phyloP scores from a whole-genome alignment of 768 basidiomycete genomes.

The Cystofilobasidium bisporidii region DNA sequence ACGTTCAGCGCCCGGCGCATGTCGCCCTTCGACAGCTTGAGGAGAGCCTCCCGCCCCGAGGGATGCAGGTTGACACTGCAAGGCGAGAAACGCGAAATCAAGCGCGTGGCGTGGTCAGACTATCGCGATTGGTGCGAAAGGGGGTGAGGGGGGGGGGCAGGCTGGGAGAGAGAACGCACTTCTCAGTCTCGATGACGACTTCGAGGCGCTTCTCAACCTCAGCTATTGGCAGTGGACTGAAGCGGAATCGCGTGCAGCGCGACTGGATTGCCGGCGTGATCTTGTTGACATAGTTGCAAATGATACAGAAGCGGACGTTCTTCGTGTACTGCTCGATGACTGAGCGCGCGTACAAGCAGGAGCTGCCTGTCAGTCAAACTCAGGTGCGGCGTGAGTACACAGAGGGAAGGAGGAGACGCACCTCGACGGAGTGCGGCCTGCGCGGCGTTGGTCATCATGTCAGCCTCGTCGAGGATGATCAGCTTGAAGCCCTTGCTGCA shows the following conservation, averaged over 20 bases:
- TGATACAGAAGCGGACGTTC: conserved; percentile 98
- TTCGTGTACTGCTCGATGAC: conserved; percentile 98
- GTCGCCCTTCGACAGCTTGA: conserved; percentile 92
- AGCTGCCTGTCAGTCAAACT: too few relatives aligned
- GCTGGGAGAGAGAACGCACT: conserved; percentile 47
- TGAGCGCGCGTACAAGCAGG: conserved; percentile 30
- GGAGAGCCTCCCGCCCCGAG: conserved; percentile 76
- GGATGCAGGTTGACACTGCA: conserved; percentile 70
- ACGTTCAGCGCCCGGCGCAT: conserved; percentile 96
- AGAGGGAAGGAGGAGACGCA: conserved; percentile 29
- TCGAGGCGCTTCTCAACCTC: conserved; percentile 78
- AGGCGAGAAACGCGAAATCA: too few relatives aligned
- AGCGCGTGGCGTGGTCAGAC: too few relatives aligned
- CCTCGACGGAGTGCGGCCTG: conserved; percentile 87
- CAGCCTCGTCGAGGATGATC: conserved; percentile 97
- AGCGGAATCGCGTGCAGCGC: conserved; percentile 93
- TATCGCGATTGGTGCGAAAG: too few relatives aligned
- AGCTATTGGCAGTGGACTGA: conserved; percentile 74
- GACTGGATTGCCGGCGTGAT: conserved; percentile 97
- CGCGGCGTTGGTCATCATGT: conserved; percentile 99
- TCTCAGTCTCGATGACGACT: conserved; percentile 70
- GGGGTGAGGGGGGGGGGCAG: too few relatives aligned
- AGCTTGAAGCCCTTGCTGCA: conserved; percentile 91
- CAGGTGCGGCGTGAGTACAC: background rate
- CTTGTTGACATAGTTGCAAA: conserved; percentile 99